Percentiles rank a stretch among this genome's conserved stretches.
Conservation (phyloP, 306 rosid genomes). For the Canavalia gladiata region DNA sequence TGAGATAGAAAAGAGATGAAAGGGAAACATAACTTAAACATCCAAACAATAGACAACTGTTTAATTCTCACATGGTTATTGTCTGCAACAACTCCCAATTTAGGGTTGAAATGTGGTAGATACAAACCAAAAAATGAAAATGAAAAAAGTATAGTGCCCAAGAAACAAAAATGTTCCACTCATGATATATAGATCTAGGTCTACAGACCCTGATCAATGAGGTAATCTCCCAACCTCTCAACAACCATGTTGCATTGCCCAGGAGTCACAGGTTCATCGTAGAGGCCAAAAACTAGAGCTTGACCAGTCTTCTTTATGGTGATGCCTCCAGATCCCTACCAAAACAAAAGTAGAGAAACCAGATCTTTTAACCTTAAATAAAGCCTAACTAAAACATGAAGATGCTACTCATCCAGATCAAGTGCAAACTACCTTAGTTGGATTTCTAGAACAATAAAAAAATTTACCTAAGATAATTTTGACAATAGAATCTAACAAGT, state of each 20-base stretch:
- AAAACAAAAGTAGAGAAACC: background rate
- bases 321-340: slow-evolving; percentile 91
- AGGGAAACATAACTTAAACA: slow-evolving; percentile 31
- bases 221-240: slow-evolving; percentile 98
- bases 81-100: slow-evolving; percentile 64
- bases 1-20: background rate
- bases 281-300: slow-evolving; percentile 83
- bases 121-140: slow-evolving; percentile 50
- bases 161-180: slow-evolving; percentile 39
- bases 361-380: background rate
- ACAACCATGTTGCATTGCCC: slow-evolving; percentile 99
- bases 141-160: slow-evolving; percentile 8
- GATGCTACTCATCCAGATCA: slow-evolving; percentile 17
- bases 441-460: no score
- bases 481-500: no score
- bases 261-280: slow-evolving; percentile 97
- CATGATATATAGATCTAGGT: slow-evolving; percentile 35
- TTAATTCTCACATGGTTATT: slow-evolving; percentile 68
- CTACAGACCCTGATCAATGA: slow-evolving; percentile 92
- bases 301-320: slow-evolving; percentile 96
- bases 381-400: background rate
- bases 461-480: no score
- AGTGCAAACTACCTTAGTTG: no score
- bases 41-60: slow-evolving; percentile 50
- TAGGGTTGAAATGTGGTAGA: slow-evolving; percentile 56